Evolutionary conservation across 768 basidiomycete species (phyloP), one percentile per base, ranked within the genome.

Genomic region (Lyophyllum semitale): DNA sequence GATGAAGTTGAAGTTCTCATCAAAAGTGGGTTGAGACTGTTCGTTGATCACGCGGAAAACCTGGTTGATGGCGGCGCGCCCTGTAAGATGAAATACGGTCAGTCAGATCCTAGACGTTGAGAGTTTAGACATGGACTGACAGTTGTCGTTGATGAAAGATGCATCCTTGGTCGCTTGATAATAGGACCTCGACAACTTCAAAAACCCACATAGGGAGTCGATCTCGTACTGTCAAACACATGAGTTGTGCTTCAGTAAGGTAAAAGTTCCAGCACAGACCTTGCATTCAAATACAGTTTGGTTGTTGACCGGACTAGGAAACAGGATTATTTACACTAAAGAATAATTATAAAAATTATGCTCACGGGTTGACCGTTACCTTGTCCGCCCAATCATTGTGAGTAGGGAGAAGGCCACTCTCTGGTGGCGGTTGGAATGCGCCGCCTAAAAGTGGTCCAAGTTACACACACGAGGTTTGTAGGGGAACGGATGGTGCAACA

Each of bases 201-300:
- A 69, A 73, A 91, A 91, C 6, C 88, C 83, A 56, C 88, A 89
- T 0, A 92, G 72, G 0, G 89, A 91, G 65, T 92, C 90, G 46
- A 92, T 75, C 66, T 92, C 90, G 61, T 89, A 92, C 87, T 88
- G 52, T 30, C 33, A 48, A 43, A 29, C 27, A 18, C 2, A 18
- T 35, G 27, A 2, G 43, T 22, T 20, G 8, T 35, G 4, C 12
- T 18, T 48, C 27, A 4, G 37, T 18, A 12, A 25, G 8, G 22
- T 23, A 5, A 12, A 37, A 8, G 29, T 30, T 38, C 33, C 40
- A 26, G 18, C 45, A 20, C 69, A 35, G 51, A 87, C 88, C 77
- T 92, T 92, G 83, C 90, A 92, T 66, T 91, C 90, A 58, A 88
- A 92, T 0, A 92, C 90, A 0, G 82, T 86, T 50, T 77, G 74